Base-by-base conservation (phyloP, 176 grass and related monocot species). In the Leersia perrieri region DNA sequence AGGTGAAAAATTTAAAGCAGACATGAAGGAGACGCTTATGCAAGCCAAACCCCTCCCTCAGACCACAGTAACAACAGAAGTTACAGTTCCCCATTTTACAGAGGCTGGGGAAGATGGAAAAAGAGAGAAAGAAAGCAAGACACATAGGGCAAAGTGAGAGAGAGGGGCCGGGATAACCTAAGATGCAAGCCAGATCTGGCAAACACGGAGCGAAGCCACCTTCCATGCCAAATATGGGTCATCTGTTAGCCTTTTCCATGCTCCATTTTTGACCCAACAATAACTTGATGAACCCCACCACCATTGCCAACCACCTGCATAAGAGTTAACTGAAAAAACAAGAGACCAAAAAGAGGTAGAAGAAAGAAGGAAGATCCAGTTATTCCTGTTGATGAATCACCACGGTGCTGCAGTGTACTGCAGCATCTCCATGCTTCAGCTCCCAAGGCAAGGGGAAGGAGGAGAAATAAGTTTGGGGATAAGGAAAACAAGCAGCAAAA, bases 181-280 rank as follows among this genome's bases (percentile, higher is more conserved):
- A 69, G 60, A 75, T 74, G 74, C 72, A 79, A 79, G 25, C 44
- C 74, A 83, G 66, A 89, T 81, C 72, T 81, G 87, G 82, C n/a
- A 72, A 70, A 58, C 55, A 66, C 60, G 31, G 75, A 65, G 72
- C 57, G 16, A 81, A 60, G 65, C 16, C 41, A 72, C 35, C 83
- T 77, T 77, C 67, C 73, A 66, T 89, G 72, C 83, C 83, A 82
- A 77, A 89, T 67, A 89, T 82, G 30, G 78, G 28, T 72, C 34
- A 39, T 86, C 58, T 77, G 65, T 77, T 72, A 72, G 41, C 82
- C 73, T 81, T 33, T 33, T 82, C 72, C 78, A 49, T 77, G 71
- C 77, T 77, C 87, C 72, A 72, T 82, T 77, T 89, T 77, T 82
- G 35, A 89, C 7, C 72, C 78, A 89, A 72, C 78, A 85, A 82